Evolutionary conservation across 441 rosid species (phyloP), one percentile per base, ranked within the genome.

Genomic region (Lepidium campestre): DNA sequence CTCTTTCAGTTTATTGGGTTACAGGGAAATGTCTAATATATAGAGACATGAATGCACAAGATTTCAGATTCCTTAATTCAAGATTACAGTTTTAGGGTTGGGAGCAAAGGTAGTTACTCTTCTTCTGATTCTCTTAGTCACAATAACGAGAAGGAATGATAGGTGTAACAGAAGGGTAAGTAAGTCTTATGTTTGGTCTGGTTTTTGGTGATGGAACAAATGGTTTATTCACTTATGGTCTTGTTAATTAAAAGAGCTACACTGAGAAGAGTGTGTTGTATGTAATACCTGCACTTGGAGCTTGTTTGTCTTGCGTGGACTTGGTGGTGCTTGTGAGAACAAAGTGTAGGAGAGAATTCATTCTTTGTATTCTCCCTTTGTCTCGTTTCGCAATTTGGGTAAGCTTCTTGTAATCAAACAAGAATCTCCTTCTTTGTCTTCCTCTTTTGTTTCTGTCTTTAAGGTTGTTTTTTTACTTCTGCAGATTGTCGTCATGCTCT

Each of bases 301-400:
- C 78, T 47, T 79, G 81, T 75, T 58, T 90, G 39, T 88, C 90
- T 35, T 86, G 81, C 56, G 71, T 84, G 75, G 90, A 86, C 54
- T 32, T 83, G 56, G 68, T 80, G 63, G 53, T 82, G 49, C 79
- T 88, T 73, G 23, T 77, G 57, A 77, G 58, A 69, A 83, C 74
- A 80, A 75, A 65, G n/a, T 63, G 72, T 65, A 27, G 60, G 18
- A 75, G 83, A 57, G 85, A 80, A 31, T 71, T 78, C 70, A 32
- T 78, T 19, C 44, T 48, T 7, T 85, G 82, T 87, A 81, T 88
- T 79, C 80, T 78, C 74, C 70, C 71, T 67, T 64, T 80, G 70
- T 86, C 90, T 47, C 80, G 77, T 62, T 75, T 85, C 60, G 64
- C 80, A 46, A 80, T 85, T 13, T 90, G 97, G 96, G 98, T 92